Percentiles rank a stretch among this genome's conserved stretches.
phyloP scores from a whole-genome alignment of 106 monocot species.

The Allium cepa region DNA sequence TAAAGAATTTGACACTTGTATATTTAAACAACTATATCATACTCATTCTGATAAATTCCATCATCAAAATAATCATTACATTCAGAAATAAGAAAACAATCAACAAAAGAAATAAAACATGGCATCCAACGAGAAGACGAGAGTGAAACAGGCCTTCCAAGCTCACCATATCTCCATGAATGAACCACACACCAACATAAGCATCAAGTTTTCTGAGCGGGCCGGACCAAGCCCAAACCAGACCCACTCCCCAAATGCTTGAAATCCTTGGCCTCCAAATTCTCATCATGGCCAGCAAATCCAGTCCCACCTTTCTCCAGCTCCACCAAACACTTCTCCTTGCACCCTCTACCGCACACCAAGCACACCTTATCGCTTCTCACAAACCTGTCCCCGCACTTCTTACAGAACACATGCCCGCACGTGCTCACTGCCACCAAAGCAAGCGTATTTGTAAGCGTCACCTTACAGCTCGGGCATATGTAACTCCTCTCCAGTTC shows the following conservation, averaged over 20 bases:
- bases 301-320: slow-evolving; percentile 96
- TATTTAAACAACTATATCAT: too few species aligned
- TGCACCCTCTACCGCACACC: slow-evolving; percentile 67
- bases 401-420: slow-evolving; percentile 95
- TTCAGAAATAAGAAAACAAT: too few species aligned
- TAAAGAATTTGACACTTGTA: too few species aligned
- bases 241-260: slow-evolving; percentile 90
- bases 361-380: slow-evolving; percentile 67
- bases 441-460: slow-evolving; percentile 74
- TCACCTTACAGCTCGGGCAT: slow-evolving; percentile 89
- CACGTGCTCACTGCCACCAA: slow-evolving; percentile 77
- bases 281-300: slow-evolving; percentile 69
- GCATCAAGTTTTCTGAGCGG: slow-evolving; percentile 55
- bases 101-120: too few species aligned
- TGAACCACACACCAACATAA: not conserved
- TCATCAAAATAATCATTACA: too few species aligned
- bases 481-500: slow-evolving; percentile 42
- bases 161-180: too few species aligned
- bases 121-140: too few species aligned
- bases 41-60: too few species aligned
- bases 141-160: too few species aligned
- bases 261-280: slow-evolving; percentile 79
- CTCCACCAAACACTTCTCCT: slow-evolving; percentile 53
- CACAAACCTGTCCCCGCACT: slow-evolving; percentile 73
- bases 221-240: slow-evolving; percentile 81